phyloP scores from a whole-genome alignment of 2,329 filamentous ascomycete genomes.

The Trichoderma koningii region DNA sequence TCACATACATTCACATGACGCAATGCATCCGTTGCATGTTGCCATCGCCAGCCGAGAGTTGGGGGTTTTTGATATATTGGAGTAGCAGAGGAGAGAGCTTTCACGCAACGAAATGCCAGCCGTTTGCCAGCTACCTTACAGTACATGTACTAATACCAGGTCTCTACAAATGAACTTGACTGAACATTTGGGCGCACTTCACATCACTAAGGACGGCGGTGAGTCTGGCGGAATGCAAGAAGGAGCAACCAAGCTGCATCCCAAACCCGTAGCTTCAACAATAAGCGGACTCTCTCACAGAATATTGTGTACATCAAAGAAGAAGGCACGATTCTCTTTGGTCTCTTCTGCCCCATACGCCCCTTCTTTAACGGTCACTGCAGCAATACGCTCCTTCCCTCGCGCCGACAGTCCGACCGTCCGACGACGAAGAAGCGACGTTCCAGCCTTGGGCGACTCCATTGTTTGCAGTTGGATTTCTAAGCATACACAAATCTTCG shows the following conservation, averaged over 20 bases:
- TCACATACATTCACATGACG: slow-evolving; percentile 13
- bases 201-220: too few relatives aligned
- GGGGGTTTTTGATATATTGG: background rate
- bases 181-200: too few relatives aligned
- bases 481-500: slow-evolving; percentile 24
- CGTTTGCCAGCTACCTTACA: too few relatives aligned
- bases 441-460: slow-evolving; percentile 6
- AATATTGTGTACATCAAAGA: background rate
- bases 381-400: background rate
- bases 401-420: slow-evolving; percentile 15
- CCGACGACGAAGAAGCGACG: slow-evolving; percentile 12
- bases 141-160: too few relatives aligned
- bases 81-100: background rate
- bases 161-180: too few relatives aligned
- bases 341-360: background rate
- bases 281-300: too few relatives aligned
- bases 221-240: too few relatives aligned
- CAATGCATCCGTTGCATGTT: slow-evolving; percentile 27
- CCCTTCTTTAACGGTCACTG: background rate
- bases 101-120: background rate
- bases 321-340: background rate
- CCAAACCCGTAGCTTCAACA: too few relatives aligned
- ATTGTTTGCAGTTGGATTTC: slow-evolving; percentile 14
- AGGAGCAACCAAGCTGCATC: too few relatives aligned
- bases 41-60: slow-evolving; percentile 22